Evolutionary conservation across 768 basidiomycete genomes (phyloP).

Genomic region (Suillus brevipes): DNA sequence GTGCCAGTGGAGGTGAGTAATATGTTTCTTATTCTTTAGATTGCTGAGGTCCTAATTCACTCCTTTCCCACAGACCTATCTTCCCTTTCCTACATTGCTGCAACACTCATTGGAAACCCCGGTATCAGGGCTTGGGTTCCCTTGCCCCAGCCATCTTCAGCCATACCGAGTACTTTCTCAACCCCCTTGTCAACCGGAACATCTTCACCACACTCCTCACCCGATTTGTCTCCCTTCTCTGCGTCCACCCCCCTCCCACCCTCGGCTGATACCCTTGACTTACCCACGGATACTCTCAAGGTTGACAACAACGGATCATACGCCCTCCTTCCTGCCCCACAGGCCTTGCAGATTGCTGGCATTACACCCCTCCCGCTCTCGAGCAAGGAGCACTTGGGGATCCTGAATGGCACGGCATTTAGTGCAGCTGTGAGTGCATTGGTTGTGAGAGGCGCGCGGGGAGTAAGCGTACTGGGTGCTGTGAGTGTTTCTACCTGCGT

Average conservation of each 20-base stretch:
- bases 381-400: slow-evolving; percentile 78
- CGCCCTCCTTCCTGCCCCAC: slow-evolving; percentile 22
- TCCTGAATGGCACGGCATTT: slow-evolving; percentile 85
- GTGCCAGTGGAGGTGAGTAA: slow-evolving; percentile 71
- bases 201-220: neutral
- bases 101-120: slow-evolving; percentile 76
- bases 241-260: slow-evolving; percentile 40
- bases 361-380: slow-evolving; percentile 66
- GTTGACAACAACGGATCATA: neutral
- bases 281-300: slow-evolving; percentile 6
- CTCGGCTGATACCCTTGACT: slow-evolving; percentile 44
- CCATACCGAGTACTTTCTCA: slow-evolving; percentile 6
- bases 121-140: slow-evolving; percentile 72
- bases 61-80: slow-evolving; percentile 54
- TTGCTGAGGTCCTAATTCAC: slow-evolving; percentile 14
- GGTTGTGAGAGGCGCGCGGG: slow-evolving; percentile 70
- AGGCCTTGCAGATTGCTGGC: slow-evolving; percentile 59
- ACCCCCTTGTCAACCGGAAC: slow-evolving; percentile 1
- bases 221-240: slow-evolving; percentile 27
- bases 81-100: slow-evolving; percentile 83
- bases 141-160: slow-evolving; percentile 10
- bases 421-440: slow-evolving; percentile 77
- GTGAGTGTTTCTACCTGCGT: slow-evolving; percentile 18
- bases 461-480: slow-evolving; percentile 57
- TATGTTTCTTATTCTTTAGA: neutral